Evolutionary conservation across 1,284 basidiomycete species (phyloP), one percentile per base, ranked within the genome.

Genomic region (Puccinia novopanici): DNA sequence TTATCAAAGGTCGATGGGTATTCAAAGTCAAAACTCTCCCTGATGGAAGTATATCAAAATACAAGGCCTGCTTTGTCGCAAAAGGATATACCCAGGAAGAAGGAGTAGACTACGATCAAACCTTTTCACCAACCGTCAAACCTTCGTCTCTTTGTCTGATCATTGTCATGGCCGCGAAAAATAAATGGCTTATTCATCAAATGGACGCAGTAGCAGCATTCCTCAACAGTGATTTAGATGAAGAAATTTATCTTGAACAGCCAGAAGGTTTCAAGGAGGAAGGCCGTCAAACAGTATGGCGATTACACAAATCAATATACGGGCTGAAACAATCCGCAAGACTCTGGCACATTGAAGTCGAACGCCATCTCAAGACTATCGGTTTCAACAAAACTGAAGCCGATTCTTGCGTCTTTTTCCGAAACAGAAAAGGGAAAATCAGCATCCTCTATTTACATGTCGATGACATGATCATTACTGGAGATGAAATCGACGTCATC

Each of bases 1-100:
- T 61, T 13, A 61, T 61, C 57, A 30, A 34, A 34, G 57, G 57
- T 9, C 1, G 30, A 13, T 61, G 57, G 57, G 57, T 61, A 12
- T 61, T 61, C 67, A 71, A 68, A 50, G 45, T 74, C 19, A 82
- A 82, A 48, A 19, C 19, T 30, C n/a, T 59, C 6, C 37, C 57
- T 15, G 37, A 75, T 24, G 81, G 75, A 37, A 27, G 27, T 10
- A 50, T 79, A 0, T 24, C 54, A n/a, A 45, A 71, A 24, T 80
- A 82, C 73, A 82, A 82, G 59, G 76, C 79, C n/a, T 15, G 81
- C 42, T 78, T 57, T n/a, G 76, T 80, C 19, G 82, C 81, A 52
- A 70, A 81, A 45, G 81, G 82, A 50, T 82, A 45, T 65, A 37
- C 27, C 12, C 82, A 82, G 61, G 40, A 24, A 22, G 57, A 81